phyloP scores from a whole-genome alignment of 75 land plant species.

The Selaginella tamariscina region DNA sequence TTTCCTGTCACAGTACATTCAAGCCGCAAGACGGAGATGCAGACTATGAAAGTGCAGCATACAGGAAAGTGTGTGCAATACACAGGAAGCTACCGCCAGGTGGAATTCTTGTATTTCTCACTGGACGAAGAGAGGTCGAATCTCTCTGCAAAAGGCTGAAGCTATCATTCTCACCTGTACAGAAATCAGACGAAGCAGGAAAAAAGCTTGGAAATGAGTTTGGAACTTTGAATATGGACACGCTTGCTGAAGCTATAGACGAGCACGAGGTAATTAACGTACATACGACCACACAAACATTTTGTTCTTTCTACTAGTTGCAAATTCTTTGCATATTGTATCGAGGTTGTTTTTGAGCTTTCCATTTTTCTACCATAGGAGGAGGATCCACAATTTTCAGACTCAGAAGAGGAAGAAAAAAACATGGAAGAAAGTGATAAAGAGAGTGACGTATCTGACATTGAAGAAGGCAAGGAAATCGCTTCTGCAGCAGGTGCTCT shows the following conservation, averaged over 20 bases:
- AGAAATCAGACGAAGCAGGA: neutral
- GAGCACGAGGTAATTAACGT: too few species aligned
- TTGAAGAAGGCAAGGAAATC: neutral
- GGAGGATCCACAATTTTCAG: conserved; percentile 18
- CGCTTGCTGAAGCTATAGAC: conserved; percentile 48
- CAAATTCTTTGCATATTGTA: too few species aligned
- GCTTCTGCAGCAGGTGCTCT: neutral
- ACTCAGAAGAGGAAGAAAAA: conserved; percentile 38
- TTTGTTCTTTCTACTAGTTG: too few species aligned
- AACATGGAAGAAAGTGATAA: conserved; percentile 27
- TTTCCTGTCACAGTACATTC: conserved; percentile 88
- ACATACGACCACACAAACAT: too few species aligned
- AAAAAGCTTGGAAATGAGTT: conserved; percentile 13
- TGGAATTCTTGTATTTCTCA: conserved; percentile 94
- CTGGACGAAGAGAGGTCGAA: conserved; percentile 94
- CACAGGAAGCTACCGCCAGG: conserved; percentile 87
- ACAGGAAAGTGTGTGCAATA: conserved; percentile 74
- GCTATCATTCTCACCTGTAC: conserved; percentile 36
- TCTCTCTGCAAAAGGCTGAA: conserved; percentile 55
- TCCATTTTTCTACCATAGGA: conserved; percentile 11
- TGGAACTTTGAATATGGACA: conserved; percentile 23
- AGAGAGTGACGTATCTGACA: neutral
- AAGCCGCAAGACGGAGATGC: conserved; percentile 65
- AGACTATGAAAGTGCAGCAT: conserved; percentile 80
- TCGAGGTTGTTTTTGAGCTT: conserved; percentile 11